These are phyloP conservation scores for Paratinospora sagittata DNA, from an alignment of 164 flowering plant genomes.

Conservation along the genomic window DNA sequence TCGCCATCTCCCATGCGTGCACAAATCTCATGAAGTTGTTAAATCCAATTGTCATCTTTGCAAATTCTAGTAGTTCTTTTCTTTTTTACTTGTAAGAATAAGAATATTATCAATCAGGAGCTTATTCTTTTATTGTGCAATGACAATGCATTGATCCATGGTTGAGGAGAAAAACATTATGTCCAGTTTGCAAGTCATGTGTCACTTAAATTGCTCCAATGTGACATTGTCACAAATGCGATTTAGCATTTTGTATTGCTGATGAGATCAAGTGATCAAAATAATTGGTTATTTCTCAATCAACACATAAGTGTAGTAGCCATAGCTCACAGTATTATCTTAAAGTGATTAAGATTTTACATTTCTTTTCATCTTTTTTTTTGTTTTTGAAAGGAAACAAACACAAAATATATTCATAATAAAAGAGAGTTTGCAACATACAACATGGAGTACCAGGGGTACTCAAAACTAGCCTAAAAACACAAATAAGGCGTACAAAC, in stretches of 20 bases:
- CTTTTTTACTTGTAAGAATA: not conserved
- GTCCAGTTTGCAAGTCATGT: slow-evolving; percentile 89
- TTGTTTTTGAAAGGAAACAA: no score
- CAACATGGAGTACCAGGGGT: no score
- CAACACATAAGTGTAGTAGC: not conserved
- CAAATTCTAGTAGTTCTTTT: not conserved
- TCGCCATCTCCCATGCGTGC: slow-evolving; percentile 93
- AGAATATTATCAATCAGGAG: not conserved
- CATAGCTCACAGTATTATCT: no score
- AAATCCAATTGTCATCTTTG: not conserved
- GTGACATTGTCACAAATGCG: not conserved
- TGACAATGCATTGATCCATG: slow-evolving; percentile 95
- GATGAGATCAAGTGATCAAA: not conserved
- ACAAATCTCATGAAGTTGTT: slow-evolving; percentile 97
- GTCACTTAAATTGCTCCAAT: slow-evolving; percentile 36
- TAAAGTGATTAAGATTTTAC: no score
- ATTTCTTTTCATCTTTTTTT: no score
- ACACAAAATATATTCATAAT: no score
- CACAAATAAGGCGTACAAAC: no score
- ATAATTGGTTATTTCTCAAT: not conserved
- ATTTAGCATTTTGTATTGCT: not conserved
- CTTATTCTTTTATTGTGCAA: slow-evolving; percentile 5
- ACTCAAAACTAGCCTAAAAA: no score
- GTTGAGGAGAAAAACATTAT: slow-evolving; percentile 68
- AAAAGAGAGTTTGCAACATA: no score